Evolutionary conservation across 2,329 filamentous ascomycete genomes (phyloP).

Genomic region (Lasiodiplodia gonubiensis): DNA sequence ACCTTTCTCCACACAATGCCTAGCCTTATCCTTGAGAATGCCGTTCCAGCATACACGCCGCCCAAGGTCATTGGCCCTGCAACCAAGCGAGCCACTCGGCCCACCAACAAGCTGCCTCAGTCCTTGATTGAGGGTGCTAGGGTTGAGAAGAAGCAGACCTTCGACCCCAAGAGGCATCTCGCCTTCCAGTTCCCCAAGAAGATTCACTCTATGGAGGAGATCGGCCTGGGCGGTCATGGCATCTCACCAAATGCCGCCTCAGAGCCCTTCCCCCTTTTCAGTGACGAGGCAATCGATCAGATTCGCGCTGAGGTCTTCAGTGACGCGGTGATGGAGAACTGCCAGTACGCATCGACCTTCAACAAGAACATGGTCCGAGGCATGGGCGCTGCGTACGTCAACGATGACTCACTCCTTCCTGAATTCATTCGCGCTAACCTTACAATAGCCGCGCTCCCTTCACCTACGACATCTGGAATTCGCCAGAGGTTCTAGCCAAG

Average conservation of each 20-base stretch:
- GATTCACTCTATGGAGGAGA: slow-evolving; percentile 27
- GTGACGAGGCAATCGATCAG: slow-evolving; percentile 25
- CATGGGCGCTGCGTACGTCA: not conserved
- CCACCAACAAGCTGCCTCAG: slow-evolving; percentile 7
- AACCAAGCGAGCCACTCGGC: slow-evolving; percentile 10
- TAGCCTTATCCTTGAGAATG: not conserved
- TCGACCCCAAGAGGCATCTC: slow-evolving; percentile 28
- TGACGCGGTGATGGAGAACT: slow-evolving; percentile 29
- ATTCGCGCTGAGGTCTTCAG: slow-evolving; percentile 31
- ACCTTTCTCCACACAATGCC: not conserved
- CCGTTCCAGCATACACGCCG: not conserved
- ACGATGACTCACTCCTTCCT: no score
- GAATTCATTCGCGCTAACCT: not conserved
- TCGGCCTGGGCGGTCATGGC: slow-evolving; percentile 14
- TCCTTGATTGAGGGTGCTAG: slow-evolving; percentile 1
- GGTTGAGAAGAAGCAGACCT: not conserved
- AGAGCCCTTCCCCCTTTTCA: slow-evolving; percentile 32
- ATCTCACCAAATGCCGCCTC: slow-evolving; percentile 28
- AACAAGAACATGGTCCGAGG: slow-evolving; percentile 8
- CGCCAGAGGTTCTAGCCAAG: slow-evolving; percentile 51
- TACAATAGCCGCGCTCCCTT: slow-evolving; percentile 28
- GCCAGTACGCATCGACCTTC: slow-evolving; percentile 9
- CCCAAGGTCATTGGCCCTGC: not conserved
- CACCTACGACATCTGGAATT: slow-evolving; percentile 48
- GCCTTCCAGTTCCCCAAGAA: slow-evolving; percentile 19